Evolutionary conservation across 345 rosid species (phyloP).

Genomic region (Melaleuca quinquenervia): DNA sequence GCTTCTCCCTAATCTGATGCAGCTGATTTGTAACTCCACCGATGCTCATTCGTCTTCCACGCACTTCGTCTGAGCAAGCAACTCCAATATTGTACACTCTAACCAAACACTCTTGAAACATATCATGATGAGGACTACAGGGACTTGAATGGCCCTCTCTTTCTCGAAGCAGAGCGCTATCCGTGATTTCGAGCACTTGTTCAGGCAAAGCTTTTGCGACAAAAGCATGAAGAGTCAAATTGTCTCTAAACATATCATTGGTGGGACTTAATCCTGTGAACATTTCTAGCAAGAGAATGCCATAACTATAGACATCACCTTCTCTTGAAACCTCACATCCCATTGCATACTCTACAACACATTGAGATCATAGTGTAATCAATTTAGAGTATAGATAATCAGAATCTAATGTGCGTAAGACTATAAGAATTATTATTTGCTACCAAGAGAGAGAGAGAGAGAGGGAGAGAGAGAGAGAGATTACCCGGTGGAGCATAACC

Average conservation of each 20-base stretch:
- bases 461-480: neutral
- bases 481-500: neutral
- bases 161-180: neutral
- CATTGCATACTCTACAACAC: neutral
- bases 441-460: fast-evolving
- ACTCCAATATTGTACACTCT: neutral
- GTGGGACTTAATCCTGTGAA: neutral
- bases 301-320: neutral
- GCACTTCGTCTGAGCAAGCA: neutral
- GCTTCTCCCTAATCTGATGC: neutral
- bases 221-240: neutral
- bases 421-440: neutral
- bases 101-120: neutral
- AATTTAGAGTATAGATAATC: neutral
- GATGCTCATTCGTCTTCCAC: neutral
- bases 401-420: neutral
- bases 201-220: neutral
- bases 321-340: neutral
- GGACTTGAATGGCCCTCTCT: neutral
- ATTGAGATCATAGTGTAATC: neutral
- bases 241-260: neutral
- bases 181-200: neutral
- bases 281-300: neutral
- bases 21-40: neutral
- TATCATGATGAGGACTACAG: neutral